Percentiles rank a stretch among this genome's conserved stretches.
These are phyloP conservation scores for Claviceps paspali DNA, from an alignment of 2,329 filamentous ascomycete genomes.

Conservation along the genomic window DNA sequence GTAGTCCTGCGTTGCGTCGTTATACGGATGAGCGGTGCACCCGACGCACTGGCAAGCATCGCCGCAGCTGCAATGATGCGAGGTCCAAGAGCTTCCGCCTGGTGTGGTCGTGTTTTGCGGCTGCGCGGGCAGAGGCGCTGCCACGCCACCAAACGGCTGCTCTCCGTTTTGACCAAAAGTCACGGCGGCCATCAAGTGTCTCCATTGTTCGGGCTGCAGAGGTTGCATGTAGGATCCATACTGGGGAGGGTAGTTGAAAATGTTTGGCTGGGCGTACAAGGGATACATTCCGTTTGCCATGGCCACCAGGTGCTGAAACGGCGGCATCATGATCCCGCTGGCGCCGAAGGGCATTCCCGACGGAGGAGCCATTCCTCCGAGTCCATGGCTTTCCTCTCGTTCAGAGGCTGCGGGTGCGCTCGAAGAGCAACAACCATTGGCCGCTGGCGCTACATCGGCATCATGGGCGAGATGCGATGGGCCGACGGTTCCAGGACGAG, in stretches of 20 bases:
- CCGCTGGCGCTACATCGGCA: conserved; percentile 6
- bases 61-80: conserved; percentile 44
- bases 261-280: conserved; percentile 27
- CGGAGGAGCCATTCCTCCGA: conserved; percentile 9
- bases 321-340: conserved; percentile 18
- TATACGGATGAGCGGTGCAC: conserved; percentile 53
- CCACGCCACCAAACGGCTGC: conserved; percentile 11
- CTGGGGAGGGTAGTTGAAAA: conserved; percentile 37
- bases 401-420: conserved; percentile 6
- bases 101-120: conserved; percentile 5
- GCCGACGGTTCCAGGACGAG: conserved; percentile 4
- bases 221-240: conserved; percentile 41
- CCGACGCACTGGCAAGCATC: conserved; percentile 52
- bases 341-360: conserved; percentile 9
- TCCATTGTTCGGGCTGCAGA: conserved; percentile 38
- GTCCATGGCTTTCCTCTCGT: conserved; percentile 9
- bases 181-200: conserved; percentile 28
- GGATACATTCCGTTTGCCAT: conserved; percentile 24
- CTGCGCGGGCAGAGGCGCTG: conserved; percentile 9
- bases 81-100: conserved; percentile 17
- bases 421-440: conserved; percentile 18
- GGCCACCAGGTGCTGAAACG: conserved; percentile 20
- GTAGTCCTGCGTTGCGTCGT: conserved; percentile 41
- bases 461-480: conserved; percentile 5
- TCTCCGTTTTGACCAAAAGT: conserved; percentile 1